phyloP scores from a whole-genome alignment of 1,284 basidiomycete genomes.

The Prillingera fragicola region DNA sequence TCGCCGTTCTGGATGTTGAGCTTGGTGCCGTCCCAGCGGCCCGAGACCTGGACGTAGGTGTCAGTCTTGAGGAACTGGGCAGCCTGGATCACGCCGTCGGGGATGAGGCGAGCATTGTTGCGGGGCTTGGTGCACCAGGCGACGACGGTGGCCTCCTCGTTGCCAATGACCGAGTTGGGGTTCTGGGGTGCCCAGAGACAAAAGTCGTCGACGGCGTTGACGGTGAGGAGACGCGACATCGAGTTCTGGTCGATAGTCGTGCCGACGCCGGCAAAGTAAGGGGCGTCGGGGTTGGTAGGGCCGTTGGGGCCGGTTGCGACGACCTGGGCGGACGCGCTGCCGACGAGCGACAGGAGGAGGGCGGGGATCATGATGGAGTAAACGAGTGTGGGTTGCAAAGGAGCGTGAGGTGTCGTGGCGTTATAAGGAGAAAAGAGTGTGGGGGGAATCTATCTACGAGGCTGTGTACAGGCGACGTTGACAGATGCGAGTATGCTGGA shows the following conservation, averaged over 20 bases:
- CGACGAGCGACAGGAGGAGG: not conserved
- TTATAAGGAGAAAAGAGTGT: too few species aligned
- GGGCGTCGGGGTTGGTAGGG: slow-evolving; percentile 42
- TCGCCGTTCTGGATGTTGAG: slow-evolving; percentile 47
- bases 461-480: too few species aligned
- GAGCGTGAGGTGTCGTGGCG: too few species aligned
- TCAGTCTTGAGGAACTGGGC: slow-evolving; percentile 44
- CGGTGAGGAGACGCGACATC: slow-evolving; percentile 36
- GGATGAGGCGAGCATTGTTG: slow-evolving; percentile 38
- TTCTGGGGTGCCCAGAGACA: slow-evolving; percentile 44
- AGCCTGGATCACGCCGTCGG: slow-evolving; percentile 42
- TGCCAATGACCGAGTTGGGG: slow-evolving; percentile 35
- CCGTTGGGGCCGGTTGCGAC: slow-evolving; percentile 43
- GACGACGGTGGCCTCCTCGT: slow-evolving; percentile 39
- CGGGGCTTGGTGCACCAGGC: slow-evolving; percentile 42
- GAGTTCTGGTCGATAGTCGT: slow-evolving; percentile 44
- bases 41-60: slow-evolving; percentile 51
- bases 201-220: slow-evolving; percentile 47
- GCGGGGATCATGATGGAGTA: too few species aligned
- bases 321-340: slow-evolving; percentile 25
- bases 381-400: too few species aligned
- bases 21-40: slow-evolving; percentile 48
- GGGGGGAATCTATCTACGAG: too few species aligned
- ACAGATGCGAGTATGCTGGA: too few species aligned
- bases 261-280: slow-evolving; percentile 31